A percentile compares a stretch with the other conserved stretches of the same genome.
phyloP scores from a whole-genome alignment of 2,329 filamentous ascomycete genomes.

The Lizonia empirigonia region DNA sequence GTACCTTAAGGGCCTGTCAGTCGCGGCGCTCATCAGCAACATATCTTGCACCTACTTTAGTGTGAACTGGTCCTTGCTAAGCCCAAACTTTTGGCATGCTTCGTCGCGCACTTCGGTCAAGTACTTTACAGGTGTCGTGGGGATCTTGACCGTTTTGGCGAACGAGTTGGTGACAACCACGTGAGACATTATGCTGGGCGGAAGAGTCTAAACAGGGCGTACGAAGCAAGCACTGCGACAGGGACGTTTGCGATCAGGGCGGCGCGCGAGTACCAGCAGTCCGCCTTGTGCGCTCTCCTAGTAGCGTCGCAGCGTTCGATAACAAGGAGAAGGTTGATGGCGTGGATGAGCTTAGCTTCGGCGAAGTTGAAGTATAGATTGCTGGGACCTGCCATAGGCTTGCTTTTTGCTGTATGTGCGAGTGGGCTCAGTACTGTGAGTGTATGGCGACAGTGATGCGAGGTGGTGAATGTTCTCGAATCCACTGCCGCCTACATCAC shows the following conservation, averaged over 20 bases:
- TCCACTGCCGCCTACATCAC: slow-evolving; percentile 8
- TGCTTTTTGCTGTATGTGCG: not conserved
- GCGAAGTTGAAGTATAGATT: slow-evolving; percentile 40
- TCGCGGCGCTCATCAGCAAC: not conserved
- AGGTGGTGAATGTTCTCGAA: slow-evolving; percentile 15
- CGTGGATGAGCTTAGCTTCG: slow-evolving; percentile 43
- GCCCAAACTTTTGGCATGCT: slow-evolving; percentile 81
- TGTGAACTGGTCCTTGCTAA: slow-evolving; percentile 74
- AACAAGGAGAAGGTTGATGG: slow-evolving; percentile 37
- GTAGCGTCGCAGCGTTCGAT: slow-evolving; percentile 37
- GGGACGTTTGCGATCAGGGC: slow-evolving; percentile 36
- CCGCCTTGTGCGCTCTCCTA: slow-evolving; percentile 31
- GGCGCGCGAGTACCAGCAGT: slow-evolving; percentile 37
- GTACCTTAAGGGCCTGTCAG: slow-evolving; percentile 34
- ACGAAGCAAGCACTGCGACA: slow-evolving; percentile 30
- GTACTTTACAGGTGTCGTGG: slow-evolving; percentile 80
- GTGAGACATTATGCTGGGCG: slow-evolving; percentile 74
- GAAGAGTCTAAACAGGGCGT: slow-evolving; percentile 34
- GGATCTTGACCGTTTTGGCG: slow-evolving; percentile 77
- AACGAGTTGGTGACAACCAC: slow-evolving; percentile 86
- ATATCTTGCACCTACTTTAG: slow-evolving; percentile 68
- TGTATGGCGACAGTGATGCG: not conserved
- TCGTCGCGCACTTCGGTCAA: slow-evolving; percentile 85
- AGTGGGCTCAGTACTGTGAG: not conserved
- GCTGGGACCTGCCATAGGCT: slow-evolving; percentile 39